Base-by-base conservation (phyloP, 129 eudicot genomes). In the Daucus carota region DNA sequence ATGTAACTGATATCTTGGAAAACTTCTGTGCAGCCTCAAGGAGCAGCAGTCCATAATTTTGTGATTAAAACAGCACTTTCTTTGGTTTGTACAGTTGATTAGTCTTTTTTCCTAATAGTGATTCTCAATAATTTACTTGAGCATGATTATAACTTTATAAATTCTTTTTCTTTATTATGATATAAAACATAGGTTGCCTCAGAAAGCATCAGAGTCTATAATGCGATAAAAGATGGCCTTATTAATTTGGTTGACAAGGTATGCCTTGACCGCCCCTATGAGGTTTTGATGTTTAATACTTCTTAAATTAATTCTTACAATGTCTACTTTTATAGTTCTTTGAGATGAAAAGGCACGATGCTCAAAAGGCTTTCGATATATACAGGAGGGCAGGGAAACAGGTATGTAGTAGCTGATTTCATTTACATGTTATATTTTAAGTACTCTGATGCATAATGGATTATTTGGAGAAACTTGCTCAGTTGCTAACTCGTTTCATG, bases 221-320 rank as follows among this genome's bases (percentile, higher is more conserved):
- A 79, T 81, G 93, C 96, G 17, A 88, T 92, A 71, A 90, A 89
- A 81, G 96, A 90, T 43, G 94, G 96, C 71, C 77, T 85, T 34
- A 82, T 83, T 16, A 90, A 90, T 86, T 81, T 92, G 84, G 93
- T 92, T 76, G 97, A 92, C 85, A 92, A 90, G 91, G 97, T 92
- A 81, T 31, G 79, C 75, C 77, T 46, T 75, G 16, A 26, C 22
- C 28, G 67, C 45, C 62, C 3, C 31, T 29, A 40, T 72, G 48
- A 15, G 12, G 32, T 17, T 29, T 59, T 17, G 46, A 66, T 69
- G 31, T 38, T 10, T 83, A 40, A 17, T 12, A 36, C 24, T 38
- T 33, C 28, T 6, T 26, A 46, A 28, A 65, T 16, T 52, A 75
- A 29, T 72, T 29, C 6, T 65, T 71, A 28, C 70, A 72, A 86